Evolutionary conservation across 1,284 basidiomycete genomes (phyloP).

Genomic region (Nidula niveotomentosa): DNA sequence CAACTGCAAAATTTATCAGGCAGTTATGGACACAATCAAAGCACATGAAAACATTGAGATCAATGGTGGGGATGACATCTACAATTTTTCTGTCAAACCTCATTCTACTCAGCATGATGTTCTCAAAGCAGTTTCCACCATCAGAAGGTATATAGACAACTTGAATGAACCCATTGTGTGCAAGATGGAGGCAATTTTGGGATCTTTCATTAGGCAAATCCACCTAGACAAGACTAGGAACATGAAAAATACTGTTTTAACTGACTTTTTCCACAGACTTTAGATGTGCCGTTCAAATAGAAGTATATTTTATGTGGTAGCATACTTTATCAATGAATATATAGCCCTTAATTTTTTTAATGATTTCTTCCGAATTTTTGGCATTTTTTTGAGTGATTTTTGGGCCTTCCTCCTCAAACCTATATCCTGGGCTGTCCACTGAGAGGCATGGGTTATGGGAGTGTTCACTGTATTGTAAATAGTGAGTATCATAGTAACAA

Average conservation of each 20-base stretch:
- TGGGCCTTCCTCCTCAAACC: not conserved
- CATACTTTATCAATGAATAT: not conserved
- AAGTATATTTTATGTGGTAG: not conserved
- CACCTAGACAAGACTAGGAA: too few species aligned
- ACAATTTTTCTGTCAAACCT: not conserved
- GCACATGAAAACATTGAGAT: too few species aligned
- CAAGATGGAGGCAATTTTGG: too few species aligned
- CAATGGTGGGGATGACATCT: not conserved
- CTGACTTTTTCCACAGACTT: constrained; percentile 6
- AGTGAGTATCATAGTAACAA: too few species aligned
- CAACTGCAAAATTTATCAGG: too few species aligned
- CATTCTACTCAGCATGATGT: not conserved
- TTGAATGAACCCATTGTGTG: constrained; percentile 7
- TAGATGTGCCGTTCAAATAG: not conserved
- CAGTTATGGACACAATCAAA: not conserved
- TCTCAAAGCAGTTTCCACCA: constrained; percentile 1
- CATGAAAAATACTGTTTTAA: constrained; percentile 3
- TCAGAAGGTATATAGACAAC: constrained; percentile 11
- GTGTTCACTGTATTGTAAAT: too few species aligned
- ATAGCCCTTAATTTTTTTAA: not conserved
- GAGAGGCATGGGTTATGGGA: too few species aligned
- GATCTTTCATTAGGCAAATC: too few species aligned
- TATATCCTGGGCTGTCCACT: too few species aligned
- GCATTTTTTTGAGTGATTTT: too few species aligned
- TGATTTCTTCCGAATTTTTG: not conserved